Evolutionary conservation across 495 filamentous ascomycete species (phyloP).

Genomic region (Penicillium ochrochloron): DNA sequence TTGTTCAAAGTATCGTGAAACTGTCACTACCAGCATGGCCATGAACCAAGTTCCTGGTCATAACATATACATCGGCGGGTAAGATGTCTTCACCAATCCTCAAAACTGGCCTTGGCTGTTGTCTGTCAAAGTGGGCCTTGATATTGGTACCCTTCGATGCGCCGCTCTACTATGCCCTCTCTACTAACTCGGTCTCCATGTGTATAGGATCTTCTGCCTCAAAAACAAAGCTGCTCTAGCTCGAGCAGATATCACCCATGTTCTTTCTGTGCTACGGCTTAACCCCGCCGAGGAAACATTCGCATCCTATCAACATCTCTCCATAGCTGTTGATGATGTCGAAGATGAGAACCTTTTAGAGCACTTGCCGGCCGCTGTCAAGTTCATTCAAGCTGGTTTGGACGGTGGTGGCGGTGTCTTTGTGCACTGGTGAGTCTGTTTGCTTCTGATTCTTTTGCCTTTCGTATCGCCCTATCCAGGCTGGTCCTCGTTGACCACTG

Average conservation of each 20-base stretch:
- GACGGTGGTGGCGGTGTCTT: constrained; percentile 67
- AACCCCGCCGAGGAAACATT: constrained; percentile 53
- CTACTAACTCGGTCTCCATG: constrained; percentile 16
- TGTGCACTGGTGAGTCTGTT: constrained; percentile 70
- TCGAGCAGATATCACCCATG: constrained; percentile 80
- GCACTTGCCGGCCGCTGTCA: constrained; percentile 73
- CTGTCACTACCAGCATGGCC: constrained; percentile 35
- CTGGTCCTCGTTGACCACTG: background rate
- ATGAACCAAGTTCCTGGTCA: constrained; percentile 66
- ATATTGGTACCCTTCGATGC: background rate
- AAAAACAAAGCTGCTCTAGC: constrained; percentile 67
- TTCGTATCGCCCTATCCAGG: background rate
- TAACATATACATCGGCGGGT: constrained; percentile 86
- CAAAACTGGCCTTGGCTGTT: constrained; percentile 6
- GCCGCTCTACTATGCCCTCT: background rate
- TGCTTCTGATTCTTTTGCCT: constrained; percentile 5
- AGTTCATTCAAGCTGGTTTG: constrained; percentile 81
- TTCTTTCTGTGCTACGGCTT: constrained; percentile 78
- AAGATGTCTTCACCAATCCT: constrained; percentile 39
- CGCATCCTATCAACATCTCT: constrained; percentile 64
- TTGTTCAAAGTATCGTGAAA: background rate
- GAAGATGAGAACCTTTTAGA: constrained; percentile 85
- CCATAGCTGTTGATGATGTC: constrained; percentile 85
- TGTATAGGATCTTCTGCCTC: constrained; percentile 72
- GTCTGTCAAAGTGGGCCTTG: constrained; percentile 21